These are phyloP conservation scores for Aspergillus pseudoglaucus DNA, from an alignment of 2,329 filamentous ascomycete genomes.

Conservation along the genomic window DNA sequence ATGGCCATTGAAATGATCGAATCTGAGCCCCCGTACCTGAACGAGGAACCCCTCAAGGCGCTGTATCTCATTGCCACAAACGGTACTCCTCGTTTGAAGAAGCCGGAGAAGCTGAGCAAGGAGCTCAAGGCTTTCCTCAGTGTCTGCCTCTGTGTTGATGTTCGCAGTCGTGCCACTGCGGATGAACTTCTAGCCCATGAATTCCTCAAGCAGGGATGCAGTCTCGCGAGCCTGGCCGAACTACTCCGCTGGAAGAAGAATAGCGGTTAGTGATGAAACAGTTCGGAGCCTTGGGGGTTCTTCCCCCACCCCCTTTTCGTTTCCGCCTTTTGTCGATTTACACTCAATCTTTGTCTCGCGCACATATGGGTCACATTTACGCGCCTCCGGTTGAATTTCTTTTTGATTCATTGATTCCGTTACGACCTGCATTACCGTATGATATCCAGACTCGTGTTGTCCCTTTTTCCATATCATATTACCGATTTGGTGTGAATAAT, in stretches of 20 bases:
- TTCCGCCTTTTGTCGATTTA: constrained; percentile 15
- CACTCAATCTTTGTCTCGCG: constrained; percentile 16
- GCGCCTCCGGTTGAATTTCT: constrained; percentile 17
- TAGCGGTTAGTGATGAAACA: constrained; percentile 25
- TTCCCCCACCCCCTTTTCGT: constrained; percentile 3
- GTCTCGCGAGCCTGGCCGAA: constrained; percentile 73
- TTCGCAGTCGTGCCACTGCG: constrained; percentile 87
- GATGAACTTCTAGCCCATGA: constrained; percentile 86
- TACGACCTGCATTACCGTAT: constrained; percentile 21
- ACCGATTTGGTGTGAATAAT: constrained; percentile 26
- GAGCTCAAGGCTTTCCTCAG: constrained; percentile 96
- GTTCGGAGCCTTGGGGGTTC: not conserved
- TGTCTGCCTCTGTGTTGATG: constrained; percentile 93
- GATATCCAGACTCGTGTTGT: constrained; percentile 20
- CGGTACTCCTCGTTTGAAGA: constrained; percentile 93
- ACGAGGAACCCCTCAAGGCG: constrained; percentile 95
- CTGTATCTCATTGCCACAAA: constrained; percentile 97
- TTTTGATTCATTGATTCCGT: constrained; percentile 7
- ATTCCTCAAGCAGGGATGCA: constrained; percentile 89
- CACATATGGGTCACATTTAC: constrained; percentile 28
- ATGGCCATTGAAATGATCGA: constrained; percentile 99
- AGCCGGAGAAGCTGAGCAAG: constrained; percentile 95
- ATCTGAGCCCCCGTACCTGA: constrained; percentile 93
- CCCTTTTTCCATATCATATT: constrained; percentile 9
- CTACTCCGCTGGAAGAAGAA: constrained; percentile 64